phyloP scores from a whole-genome alignment of 345 rosid genomes.

The Lepidium sativum region DNA sequence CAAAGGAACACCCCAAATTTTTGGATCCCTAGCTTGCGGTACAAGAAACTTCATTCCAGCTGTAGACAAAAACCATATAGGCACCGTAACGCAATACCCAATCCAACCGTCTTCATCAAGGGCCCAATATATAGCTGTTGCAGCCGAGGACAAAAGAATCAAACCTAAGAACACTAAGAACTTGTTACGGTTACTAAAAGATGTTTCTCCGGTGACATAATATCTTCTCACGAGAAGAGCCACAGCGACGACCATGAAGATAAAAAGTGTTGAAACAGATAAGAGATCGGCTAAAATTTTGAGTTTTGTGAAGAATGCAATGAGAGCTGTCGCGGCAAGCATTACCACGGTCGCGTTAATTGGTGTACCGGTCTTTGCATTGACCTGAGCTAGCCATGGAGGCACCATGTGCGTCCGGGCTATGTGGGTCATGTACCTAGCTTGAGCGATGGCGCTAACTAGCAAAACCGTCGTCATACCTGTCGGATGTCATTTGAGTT shows the following conservation, averaged over 20 bases:
- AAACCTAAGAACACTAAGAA: slow-evolving; percentile 32
- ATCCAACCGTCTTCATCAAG: slow-evolving; percentile 38
- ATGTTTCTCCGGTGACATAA: slow-evolving; percentile 46
- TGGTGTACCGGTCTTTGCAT: slow-evolving; percentile 61
- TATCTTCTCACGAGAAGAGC: slow-evolving; percentile 72
- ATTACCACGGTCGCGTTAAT: slow-evolving; percentile 61
- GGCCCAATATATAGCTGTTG: slow-evolving; percentile 50
- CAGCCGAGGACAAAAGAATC: slow-evolving; percentile 44
- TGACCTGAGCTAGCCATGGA: slow-evolving; percentile 66
- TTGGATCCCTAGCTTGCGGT: slow-evolving; percentile 62
- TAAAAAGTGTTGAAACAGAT: slow-evolving; percentile 65
- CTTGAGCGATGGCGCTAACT: slow-evolving; percentile 65
- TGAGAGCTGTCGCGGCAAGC: slow-evolving; percentile 48
- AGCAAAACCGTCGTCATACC: slow-evolving; percentile 81
- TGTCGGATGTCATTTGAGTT: not conserved
- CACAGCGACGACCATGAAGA: slow-evolving; percentile 74
- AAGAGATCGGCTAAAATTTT: slow-evolving; percentile 48
- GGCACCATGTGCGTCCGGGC: slow-evolving; percentile 89
- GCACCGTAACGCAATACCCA: slow-evolving; percentile 45
- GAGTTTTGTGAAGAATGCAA: slow-evolving; percentile 71
- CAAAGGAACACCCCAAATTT: slow-evolving; percentile 78
- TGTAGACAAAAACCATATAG: slow-evolving; percentile 55
- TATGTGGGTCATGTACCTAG: slow-evolving; percentile 83
- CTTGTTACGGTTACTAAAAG: slow-evolving; percentile 28
- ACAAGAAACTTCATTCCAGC: slow-evolving; percentile 34